Evolutionary conservation across 352 stramenopile species (phyloP).

Genomic region (Pythium phragmitis): DNA sequence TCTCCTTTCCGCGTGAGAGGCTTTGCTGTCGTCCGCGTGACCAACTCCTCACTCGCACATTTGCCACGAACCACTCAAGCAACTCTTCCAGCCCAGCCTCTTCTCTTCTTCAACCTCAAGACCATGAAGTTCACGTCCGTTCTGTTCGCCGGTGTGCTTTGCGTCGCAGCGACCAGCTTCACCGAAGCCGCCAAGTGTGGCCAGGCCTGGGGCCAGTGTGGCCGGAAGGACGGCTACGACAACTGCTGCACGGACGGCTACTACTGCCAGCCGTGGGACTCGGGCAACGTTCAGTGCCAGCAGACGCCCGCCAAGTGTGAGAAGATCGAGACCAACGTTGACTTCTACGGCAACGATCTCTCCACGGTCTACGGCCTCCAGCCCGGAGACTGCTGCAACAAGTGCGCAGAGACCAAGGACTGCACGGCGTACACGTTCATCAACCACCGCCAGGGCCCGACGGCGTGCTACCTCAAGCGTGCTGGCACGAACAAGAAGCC

Average conservation of each 20-base stretch:
- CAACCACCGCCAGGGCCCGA: slow-evolving; percentile 8
- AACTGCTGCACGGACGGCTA: slow-evolving; percentile 35
- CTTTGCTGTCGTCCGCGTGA: too few relatives aligned
- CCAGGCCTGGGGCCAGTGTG: slow-evolving; percentile 10
- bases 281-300: slow-evolving; percentile 40
- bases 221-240: slow-evolving; percentile 4
- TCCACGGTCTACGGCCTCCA: slow-evolving; percentile 37
- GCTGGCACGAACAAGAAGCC: not conserved
- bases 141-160: not conserved
- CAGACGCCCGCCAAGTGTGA: slow-evolving; percentile 32
- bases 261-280: slow-evolving; percentile 47
- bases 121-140: slow-evolving; percentile 11
- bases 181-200: not conserved
- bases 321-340: slow-evolving; percentile 37
- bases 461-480: slow-evolving; percentile 16
- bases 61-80: not conserved
- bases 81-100: not conserved
- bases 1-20: too few relatives aligned
- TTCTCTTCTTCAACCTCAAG: not conserved
- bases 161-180: not conserved
- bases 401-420: slow-evolving; percentile 22
- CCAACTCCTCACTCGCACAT: slow-evolving; percentile 3
- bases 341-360: slow-evolving; percentile 41
- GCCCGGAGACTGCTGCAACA: slow-evolving; percentile 35
- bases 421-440: slow-evolving; percentile 50